Conservation (phyloP, 208 protist genomes). For the Angomonas ambiguus region DNA sequence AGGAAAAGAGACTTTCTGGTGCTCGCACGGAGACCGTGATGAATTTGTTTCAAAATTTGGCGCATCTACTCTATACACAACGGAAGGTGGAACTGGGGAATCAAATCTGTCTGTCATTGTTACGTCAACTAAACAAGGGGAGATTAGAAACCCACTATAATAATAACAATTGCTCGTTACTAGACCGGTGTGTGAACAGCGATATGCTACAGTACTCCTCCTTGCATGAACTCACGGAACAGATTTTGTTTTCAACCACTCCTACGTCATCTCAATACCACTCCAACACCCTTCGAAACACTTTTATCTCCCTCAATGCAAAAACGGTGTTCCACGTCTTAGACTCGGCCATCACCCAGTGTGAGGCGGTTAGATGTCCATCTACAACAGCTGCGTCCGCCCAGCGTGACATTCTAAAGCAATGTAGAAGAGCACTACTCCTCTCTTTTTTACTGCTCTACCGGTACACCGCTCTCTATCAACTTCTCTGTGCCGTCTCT, state of each 20-base stretch:
- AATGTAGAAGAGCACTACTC: background rate
- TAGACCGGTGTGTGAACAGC: background rate
- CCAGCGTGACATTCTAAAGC: background rate
- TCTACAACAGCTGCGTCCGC: background rate
- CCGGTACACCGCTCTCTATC: background rate
- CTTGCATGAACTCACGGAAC: background rate
- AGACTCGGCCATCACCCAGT: background rate
- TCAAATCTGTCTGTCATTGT: background rate
- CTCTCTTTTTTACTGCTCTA: background rate
- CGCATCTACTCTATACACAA: background rate
- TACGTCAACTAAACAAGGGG: background rate
- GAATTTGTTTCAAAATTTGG: background rate
- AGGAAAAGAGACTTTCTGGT: background rate
- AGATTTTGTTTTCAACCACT: background rate
- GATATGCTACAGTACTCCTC: background rate
- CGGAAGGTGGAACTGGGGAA: background rate
- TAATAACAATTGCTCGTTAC: background rate
- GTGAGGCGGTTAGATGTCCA: background rate
- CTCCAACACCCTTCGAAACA: background rate
- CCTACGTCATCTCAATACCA: background rate
- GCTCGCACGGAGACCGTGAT: background rate
- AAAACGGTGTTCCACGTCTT: background rate
- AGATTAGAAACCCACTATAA: background rate
- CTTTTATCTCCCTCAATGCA: background rate
- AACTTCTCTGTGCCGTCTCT: background rate